Base-by-base conservation (phyloP, 208 protist species). In the Acanthamoeba rhysodes region DNA sequence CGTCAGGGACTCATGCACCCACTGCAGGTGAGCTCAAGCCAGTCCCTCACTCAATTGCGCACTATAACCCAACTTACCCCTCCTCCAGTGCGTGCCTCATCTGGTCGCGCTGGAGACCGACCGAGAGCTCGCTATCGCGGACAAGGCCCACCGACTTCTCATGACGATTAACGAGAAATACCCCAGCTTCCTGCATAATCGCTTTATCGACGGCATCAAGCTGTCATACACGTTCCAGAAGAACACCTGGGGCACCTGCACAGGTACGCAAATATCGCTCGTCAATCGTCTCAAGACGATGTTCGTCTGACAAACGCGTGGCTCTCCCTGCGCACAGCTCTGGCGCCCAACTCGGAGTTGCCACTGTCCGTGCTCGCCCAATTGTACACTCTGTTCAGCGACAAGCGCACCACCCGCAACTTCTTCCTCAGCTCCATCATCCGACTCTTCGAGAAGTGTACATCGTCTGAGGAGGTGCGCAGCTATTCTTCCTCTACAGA, bases 201-300 rank as follows among this genome's bases (percentile, higher is more conserved):
- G 90, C 18, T 94, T 94, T n/a, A 84, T 94, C 27, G 68, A 94
- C 29, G 90, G 90, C 68, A 94, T 94, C 70, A 84, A 94, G 70
- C 66, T 94, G 14, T 94, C 90, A 2, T 94, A 84, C 90, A 66
- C 48, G 24, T 94, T 84, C 53, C 90, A 94, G 68, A 76, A 84
- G 45, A 59, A 78, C 18, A 57, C 34, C 29, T 94, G 87, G 87
- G 87, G 64, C n/a, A 12, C n/a, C 27, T 59, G 90, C 41, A 20
- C 9, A 20, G 70, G 90, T 94, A 53, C 41, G 64, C 41, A 57
- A 20, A 45, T 55, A 32, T 0, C 10, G 48, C 80, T 20, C 24
- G 7, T n/a, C 64, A 12, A 70, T 34, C 45, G 45, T 53, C 48
- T 53, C 18, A 9, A 10, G 22, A 64, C 1, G 59, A 66, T 66